A percentile compares a stretch with the other conserved stretches of the same genome.
phyloP scores from a whole-genome alignment of 495 filamentous ascomycete genomes.

The Chlorociboria aeruginascens region DNA sequence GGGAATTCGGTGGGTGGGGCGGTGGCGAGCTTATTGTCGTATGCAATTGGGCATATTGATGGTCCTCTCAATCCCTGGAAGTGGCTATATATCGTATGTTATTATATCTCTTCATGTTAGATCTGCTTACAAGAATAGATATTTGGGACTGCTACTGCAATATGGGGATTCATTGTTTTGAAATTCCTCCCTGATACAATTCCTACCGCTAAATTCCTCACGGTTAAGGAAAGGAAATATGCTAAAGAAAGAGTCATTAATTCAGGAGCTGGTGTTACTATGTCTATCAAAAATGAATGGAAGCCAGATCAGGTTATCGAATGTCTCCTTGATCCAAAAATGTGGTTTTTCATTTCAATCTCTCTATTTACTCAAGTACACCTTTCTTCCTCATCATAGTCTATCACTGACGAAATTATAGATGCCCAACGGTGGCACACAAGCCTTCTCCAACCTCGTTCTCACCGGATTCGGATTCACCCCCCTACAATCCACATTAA shows the following conservation, averaged over 20 bases:
- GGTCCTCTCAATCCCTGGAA: slow-evolving; percentile 35
- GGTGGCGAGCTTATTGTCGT: slow-evolving; percentile 7
- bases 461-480: slow-evolving; percentile 30
- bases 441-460: slow-evolving; percentile 30
- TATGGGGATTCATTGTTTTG: slow-evolving; percentile 45
- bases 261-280: slow-evolving; percentile 25
- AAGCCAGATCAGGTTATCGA: slow-evolving; percentile 25
- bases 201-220: slow-evolving; percentile 55
- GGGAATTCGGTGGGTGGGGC: slow-evolving; percentile 39
- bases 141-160: slow-evolving; percentile 47
- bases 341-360: slow-evolving; percentile 28
- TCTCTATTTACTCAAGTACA: slow-evolving; percentile 23
- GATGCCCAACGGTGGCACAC: slow-evolving; percentile 35
- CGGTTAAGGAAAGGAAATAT: slow-evolving; percentile 35
- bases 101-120: neutral
- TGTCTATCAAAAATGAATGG: slow-evolving; percentile 22
- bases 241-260: slow-evolving; percentile 26
- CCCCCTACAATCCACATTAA: slow-evolving; percentile 24
- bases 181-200: slow-evolving; percentile 59
- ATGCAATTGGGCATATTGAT: slow-evolving; percentile 19
- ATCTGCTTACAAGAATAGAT: slow-evolving; percentile 48
- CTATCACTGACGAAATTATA: too few species aligned
- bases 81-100: slow-evolving; percentile 37
- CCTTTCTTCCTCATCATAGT: slow-evolving; percentile 34
- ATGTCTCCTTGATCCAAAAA: slow-evolving; percentile 30